Evolutionary conservation across 257 asterid species (phyloP), one percentile per base, ranked within the genome.

Genomic region (Jacaranda copaia): DNA sequence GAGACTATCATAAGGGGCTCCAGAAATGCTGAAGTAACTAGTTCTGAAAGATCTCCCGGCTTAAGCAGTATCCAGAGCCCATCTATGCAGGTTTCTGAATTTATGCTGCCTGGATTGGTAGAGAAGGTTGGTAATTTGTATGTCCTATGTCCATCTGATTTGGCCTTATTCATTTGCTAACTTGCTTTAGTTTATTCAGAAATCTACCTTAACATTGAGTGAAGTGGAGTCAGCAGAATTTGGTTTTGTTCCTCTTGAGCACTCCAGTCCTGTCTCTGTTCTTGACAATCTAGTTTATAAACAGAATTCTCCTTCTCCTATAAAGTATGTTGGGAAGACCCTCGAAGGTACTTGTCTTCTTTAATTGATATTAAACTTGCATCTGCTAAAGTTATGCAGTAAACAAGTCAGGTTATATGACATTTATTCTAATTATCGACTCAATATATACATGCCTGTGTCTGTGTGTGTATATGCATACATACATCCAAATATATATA

Each of bases 221-320:
- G 95, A 83, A 71, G 92, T 88, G 73, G 98, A 87, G 79, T 76
- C 86, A 18, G 77, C 75, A 62, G 90, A 87, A 53, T 72, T 79
- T 69, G 81, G 87, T 62, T 81, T 35, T 68, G 90, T 81, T 74
- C 80, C 90, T 48, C 87, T 87, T 0, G 96, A 94, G 80, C 83
- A 86, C 85, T 89, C 96, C 1, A 94, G 99, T 76, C 99, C 99
- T 0, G 86, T 94, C 52, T 94, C 99, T 13, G 98, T 94, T 84
- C 98, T 94, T 69, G 98, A 89, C 60, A 74, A 74, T 73, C 89
- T 74, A 39, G 80, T 51, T 19, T 80, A 82, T 67, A 80, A 75
- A 42, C 90, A 84, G 52, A 89, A 87, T 76, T 88, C 93, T 4
- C 88, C 88, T 67, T 88, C 96, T 77, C 97, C 98, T 9, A 70